Conservation (phyloP, 768 basidiomycete species). For the Leccinum sublutescens region DNA sequence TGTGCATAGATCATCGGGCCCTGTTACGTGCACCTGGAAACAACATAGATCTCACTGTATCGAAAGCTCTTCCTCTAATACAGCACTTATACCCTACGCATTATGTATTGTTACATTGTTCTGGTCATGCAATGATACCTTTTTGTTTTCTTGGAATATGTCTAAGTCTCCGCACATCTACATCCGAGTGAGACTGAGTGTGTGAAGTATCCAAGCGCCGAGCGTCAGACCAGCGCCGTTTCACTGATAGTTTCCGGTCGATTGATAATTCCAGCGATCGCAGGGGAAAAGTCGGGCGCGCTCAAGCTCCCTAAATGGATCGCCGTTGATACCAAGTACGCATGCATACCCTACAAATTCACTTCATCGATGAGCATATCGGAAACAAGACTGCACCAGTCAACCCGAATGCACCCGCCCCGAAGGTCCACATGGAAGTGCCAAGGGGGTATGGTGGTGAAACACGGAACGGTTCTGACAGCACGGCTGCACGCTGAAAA, state of each 20-base stretch:
- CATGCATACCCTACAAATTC: background rate
- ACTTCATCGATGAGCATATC: background rate
- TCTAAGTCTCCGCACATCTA: background rate
- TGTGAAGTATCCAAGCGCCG: conserved; percentile 3
- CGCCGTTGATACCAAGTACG: background rate
- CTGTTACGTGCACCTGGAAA: conserved; percentile 12
- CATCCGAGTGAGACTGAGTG: background rate
- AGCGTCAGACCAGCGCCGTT: background rate
- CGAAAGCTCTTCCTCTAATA: conserved; percentile 16
- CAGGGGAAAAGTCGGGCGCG: background rate
- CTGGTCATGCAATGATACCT: conserved; percentile 4
- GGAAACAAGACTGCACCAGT: background rate
- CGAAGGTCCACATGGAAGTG: conserved; percentile 2
- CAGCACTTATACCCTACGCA: conserved; percentile 21
- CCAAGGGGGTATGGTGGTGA: background rate
- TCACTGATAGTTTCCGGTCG: background rate
- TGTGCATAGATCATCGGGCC: background rate
- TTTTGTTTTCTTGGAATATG: conserved; percentile 8
- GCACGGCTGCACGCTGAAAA: background rate
- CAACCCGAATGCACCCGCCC: background rate
- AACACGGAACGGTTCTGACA: background rate
- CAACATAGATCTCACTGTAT: conserved; percentile 25
- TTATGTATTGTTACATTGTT: conserved; percentile 20
- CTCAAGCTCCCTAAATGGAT: background rate
- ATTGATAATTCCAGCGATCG: background rate